A percentile compares a stretch with the other conserved stretches of the same genome.
Conservation (phyloP, 2,329 filamentous ascomycete genomes). For the Ophiobolus disseminans region DNA sequence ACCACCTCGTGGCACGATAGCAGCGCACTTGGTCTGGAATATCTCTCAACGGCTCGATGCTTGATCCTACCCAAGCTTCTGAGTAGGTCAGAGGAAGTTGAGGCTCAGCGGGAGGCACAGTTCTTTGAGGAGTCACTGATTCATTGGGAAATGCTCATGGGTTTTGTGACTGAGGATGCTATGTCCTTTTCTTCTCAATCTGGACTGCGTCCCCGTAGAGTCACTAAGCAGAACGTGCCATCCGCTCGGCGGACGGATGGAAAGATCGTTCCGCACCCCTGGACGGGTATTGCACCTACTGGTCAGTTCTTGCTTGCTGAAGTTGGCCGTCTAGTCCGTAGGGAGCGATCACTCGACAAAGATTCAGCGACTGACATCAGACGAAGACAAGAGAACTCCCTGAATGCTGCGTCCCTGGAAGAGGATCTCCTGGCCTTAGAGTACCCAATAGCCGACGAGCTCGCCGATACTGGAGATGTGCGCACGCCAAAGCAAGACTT, state of each 20-base stretch:
- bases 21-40: conserved; percentile 61
- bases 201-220: conserved; percentile 29
- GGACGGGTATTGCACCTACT: conserved; percentile 58
- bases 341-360: conserved; percentile 41
- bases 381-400: conserved; percentile 43
- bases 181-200: conserved; percentile 43
- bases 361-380: conserved; percentile 37
- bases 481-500: conserved; percentile 62
- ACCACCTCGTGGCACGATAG: conserved; percentile 68
- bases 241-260: conserved; percentile 39
- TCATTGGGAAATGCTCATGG: conserved; percentile 67
- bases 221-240: conserved; percentile 26
- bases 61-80: conserved; percentile 55
- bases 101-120: conserved; percentile 48
- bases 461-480: conserved; percentile 60
- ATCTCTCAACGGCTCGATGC: conserved; percentile 57
- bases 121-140: conserved; percentile 65
- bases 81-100: conserved; percentile 38
- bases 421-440: conserved; percentile 55
- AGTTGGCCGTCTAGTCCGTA: conserved; percentile 54
- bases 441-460: conserved; percentile 56
- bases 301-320: conserved; percentile 56
- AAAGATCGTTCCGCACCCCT: conserved; percentile 55
- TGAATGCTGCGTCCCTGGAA: conserved; percentile 55
- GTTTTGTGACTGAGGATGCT: conserved; percentile 59